Base-by-base conservation (phyloP, 2,329 filamentous ascomycete species). In the Colletotrichum tabaci region DNA sequence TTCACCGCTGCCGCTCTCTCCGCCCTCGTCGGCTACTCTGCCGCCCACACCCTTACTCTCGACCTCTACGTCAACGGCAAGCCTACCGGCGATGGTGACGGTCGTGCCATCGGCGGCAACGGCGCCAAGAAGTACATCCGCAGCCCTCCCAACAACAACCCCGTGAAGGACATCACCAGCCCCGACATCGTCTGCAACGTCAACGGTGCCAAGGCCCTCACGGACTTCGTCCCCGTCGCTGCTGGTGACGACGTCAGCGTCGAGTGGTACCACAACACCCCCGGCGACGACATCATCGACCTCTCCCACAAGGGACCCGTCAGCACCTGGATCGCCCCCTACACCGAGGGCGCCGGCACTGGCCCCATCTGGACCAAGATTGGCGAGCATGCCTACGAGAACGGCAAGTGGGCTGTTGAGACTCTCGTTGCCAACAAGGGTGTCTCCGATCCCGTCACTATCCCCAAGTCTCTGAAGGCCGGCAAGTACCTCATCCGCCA, bases 401-500 rank as follows among this genome's bases (percentile, higher is more conserved):
- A 84, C 63, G 79, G 57, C 35, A 74, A 86, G 83, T 85, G 84
- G 84, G 81, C 81, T 58, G 80, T 83, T 47, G 80, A 82, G 74
- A 80, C 84, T 52, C 79, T 90, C 76, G 86, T 86, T 74, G 75
- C 81, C 75, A 84, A 85, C 79, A 83, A 84, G 76, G 87, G 86
- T 80, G 85, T 82, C 76, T 61, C 70, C 16, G 82, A 82, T 77
- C 83, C 82, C 69, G 82, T 88, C 72, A 84, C 80, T 21, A 82
- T 89, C 53, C 87, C 87, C 61, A 76, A 79, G 56, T 72, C 72
- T 68, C 82, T 88, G 55, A 83, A 82, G 38, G 77, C 84, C 30
- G 87, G 87, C 68, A 86, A 87, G 80, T 89, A 89, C 77, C 81
- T 89, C 67, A 77, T 89, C 74, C 85, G 87, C 65, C 85, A 88